These are phyloP conservation scores for Aspergillus sp. DNA, from an alignment of 2,329 filamentous ascomycete species.

Conservation along the genomic window DNA sequence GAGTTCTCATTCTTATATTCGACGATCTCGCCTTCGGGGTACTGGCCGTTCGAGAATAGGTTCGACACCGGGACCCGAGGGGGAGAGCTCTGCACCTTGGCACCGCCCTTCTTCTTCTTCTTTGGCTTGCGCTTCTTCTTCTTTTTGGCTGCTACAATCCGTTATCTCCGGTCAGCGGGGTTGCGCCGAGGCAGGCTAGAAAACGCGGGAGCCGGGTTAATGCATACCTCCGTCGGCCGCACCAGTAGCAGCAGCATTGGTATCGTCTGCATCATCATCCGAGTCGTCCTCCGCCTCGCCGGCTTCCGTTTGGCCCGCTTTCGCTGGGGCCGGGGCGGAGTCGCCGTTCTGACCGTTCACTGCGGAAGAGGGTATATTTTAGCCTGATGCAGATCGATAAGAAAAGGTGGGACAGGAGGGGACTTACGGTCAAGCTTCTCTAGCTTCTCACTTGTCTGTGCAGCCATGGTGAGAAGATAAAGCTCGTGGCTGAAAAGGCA, in stretches of 20 bases:
- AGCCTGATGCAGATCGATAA: constrained; percentile 11
- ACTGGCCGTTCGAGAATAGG: constrained; percentile 70
- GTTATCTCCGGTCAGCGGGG: constrained; percentile 7
- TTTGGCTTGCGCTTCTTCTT: constrained; percentile 82
- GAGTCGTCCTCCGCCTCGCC: constrained; percentile 55
- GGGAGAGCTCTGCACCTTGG: constrained; percentile 73
- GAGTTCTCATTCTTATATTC: constrained; percentile 76
- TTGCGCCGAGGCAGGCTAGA: not conserved
- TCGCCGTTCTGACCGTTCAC: constrained; percentile 41
- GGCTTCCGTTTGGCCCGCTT: constrained; percentile 36
- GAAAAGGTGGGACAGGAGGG: not conserved
- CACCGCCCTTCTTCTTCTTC: constrained; percentile 62
- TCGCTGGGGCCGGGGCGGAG: constrained; percentile 32
- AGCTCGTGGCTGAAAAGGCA: constrained; percentile 11
- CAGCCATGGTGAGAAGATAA: constrained; percentile 39
- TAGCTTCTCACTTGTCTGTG: constrained; percentile 42
- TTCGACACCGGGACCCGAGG: constrained; percentile 72
- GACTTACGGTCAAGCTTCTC: constrained; percentile 41
- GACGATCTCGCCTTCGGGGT: constrained; percentile 75
- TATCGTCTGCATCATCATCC: constrained; percentile 55
- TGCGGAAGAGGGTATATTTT: constrained; percentile 22
- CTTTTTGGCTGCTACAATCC: constrained; percentile 58
- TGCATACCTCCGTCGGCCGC: constrained; percentile 37
- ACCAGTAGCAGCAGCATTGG: constrained; percentile 40
- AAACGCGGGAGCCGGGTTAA: not conserved